phyloP scores from a whole-genome alignment of 345 rosid species.

The Citrus maxima region DNA sequence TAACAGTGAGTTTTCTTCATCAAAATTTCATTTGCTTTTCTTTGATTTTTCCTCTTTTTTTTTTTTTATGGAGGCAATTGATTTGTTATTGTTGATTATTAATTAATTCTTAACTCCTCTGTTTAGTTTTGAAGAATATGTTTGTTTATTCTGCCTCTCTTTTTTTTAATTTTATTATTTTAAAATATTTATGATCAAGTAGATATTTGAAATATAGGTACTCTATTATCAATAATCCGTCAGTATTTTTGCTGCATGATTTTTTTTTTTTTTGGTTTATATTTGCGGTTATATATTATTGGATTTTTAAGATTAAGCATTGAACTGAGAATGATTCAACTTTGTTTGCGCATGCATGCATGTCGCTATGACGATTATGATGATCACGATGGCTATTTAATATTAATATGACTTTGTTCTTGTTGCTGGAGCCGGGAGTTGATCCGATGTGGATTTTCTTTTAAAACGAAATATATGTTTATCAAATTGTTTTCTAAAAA shows the following conservation, averaged over 20 bases:
- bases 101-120: neutral
- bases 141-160: neutral
- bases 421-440: neutral
- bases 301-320: neutral
- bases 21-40: neutral
- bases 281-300: neutral
- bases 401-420: neutral
- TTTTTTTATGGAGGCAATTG: neutral
- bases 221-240: neutral
- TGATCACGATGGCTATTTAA: neutral
- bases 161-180: neutral
- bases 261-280: neutral
- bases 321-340: conserved; percentile 2
- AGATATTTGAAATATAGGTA: neutral
- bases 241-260: neutral
- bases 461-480: neutral
- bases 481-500: neutral
- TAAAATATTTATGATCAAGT: neutral
- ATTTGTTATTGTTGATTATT: neutral
- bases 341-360: conserved; percentile 20
- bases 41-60: neutral
- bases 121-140: neutral
- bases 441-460: neutral
- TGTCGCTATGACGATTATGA: neutral
- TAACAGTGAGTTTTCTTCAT: conserved; percentile 16